Percentiles rank a stretch among this genome's conserved stretches.
These are phyloP conservation scores for Wickerhamomyces xylosicus DNA, from an alignment of 805 yeast genomes.

Conservation along the genomic window DNA sequence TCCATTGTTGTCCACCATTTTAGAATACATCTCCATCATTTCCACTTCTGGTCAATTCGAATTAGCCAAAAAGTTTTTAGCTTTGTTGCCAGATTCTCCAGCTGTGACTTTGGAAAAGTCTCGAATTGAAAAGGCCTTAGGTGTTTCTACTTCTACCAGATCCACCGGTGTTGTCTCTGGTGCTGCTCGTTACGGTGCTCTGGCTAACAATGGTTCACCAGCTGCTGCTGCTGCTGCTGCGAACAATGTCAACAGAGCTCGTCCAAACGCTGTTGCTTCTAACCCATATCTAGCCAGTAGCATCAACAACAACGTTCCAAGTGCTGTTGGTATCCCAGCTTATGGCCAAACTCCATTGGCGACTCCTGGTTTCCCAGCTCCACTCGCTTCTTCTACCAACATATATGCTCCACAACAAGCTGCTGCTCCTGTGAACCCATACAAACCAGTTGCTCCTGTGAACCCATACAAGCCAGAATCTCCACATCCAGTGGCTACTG, in stretches of 20 bases:
- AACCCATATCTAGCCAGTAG: slow-evolving; percentile 12
- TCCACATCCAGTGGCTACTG: neutral
- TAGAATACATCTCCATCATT: slow-evolving; percentile 75
- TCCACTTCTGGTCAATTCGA: slow-evolving; percentile 80
- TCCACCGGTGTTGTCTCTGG: slow-evolving; percentile 8
- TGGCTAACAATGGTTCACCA: slow-evolving; percentile 4
- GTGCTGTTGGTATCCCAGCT: slow-evolving; percentile 5
- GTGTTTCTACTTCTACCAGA: slow-evolving; percentile 18
- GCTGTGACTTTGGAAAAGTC: slow-evolving; percentile 68
- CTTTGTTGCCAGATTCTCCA: slow-evolving; percentile 63
- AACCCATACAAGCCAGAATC: slow-evolving; percentile 24
- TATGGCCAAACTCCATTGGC: slow-evolving; percentile 9
- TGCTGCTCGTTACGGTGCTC: slow-evolving; percentile 13
- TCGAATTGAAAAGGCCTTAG: slow-evolving; percentile 63
- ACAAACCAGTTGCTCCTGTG: slow-evolving; percentile 18
- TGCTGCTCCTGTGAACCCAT: slow-evolving; percentile 15
- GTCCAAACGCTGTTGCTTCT: slow-evolving; percentile 6
- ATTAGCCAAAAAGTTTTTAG: slow-evolving; percentile 62
- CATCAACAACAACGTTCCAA: slow-evolving; percentile 6
- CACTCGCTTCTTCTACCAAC: slow-evolving; percentile 2
- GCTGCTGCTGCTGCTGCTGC: slow-evolving; percentile 8
- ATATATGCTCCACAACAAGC: slow-evolving; percentile 6
- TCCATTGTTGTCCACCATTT: slow-evolving; percentile 36
- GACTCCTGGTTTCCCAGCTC: neutral
- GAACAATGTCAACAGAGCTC: slow-evolving; percentile 3